Evolutionary conservation across 768 basidiomycete species (phyloP), one percentile per base, ranked within the genome.

Genomic region (Amanita exitialis): DNA sequence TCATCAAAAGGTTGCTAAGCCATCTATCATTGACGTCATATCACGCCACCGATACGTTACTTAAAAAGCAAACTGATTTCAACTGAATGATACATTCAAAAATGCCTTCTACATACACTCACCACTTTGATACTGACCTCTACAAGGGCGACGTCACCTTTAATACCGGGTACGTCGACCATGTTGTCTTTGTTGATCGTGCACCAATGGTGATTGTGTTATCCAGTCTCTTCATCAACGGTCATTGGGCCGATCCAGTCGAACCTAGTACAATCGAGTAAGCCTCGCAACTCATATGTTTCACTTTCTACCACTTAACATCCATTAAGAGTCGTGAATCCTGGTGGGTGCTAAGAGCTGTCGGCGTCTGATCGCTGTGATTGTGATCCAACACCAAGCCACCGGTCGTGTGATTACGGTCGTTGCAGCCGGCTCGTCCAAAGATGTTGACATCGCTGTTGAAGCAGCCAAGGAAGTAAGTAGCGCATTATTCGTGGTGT

Each of bases 381-480:
- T 18, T 9, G 38, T n/a, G 27, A 8, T 41, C 51, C 62, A 47
- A 0, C 10, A 3, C 10, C 52, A 86, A n/a, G 76, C 84, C 0
- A 88, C 64, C 16, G 90, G 86, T 42, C 75, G 85, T 60, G 56
- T 77, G 42, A 73, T 82, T 60, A 78, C 79, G 0, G 52, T 69
- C 37, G 66, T 90, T 53, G 64, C 77, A 0, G 79, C 77, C 60
- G 90, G 74, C 27, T 78, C 78, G 2, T 53, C 72, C 10, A 74
- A 78, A 54, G 91, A 93, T 60, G 79, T 94, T 54, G 85, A 94
- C 64, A 58, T 63, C 37, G 90, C 90, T 0, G 90, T 90, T 51
- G 64, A 70, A 3, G 82, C 75, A 38, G 86, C 86, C 0, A 73
- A 78, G 30, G 30, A 30, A 30, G 30, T 30, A 30, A 12, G 30